These are phyloP conservation scores for Pichia cabralensis DNA, from an alignment of 805 yeast species.

Conservation along the genomic window DNA sequence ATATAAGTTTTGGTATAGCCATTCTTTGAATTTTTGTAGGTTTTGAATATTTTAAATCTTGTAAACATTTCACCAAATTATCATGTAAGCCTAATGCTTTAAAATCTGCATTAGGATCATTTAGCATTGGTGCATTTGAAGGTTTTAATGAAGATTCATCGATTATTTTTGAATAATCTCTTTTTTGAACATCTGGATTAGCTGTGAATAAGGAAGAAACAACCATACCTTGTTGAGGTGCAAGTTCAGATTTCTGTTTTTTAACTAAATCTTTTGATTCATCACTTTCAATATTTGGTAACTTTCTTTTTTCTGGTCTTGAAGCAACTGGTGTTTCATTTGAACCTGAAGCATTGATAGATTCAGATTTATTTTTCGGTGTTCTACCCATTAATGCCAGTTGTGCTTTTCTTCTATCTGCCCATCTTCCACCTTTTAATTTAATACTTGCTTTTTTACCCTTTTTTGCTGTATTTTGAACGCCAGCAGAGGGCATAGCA, in stretches of 20 bases:
- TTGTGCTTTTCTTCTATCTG: conserved; percentile 60
- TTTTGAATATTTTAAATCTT: conserved; percentile 41
- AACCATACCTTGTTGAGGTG: conserved; percentile 44
- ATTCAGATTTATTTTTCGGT: conserved; percentile 8
- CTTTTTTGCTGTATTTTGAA: conserved; percentile 11
- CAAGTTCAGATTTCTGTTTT: conserved; percentile 12
- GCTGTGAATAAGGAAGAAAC: conserved; percentile 82
- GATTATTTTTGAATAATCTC: conserved; percentile 25
- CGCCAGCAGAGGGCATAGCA: conserved; percentile 25
- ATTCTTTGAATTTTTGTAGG: conserved; percentile 87
- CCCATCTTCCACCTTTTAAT: conserved; percentile 73
- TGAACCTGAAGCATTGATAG: conserved; percentile 4
- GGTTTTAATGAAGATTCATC: conserved; percentile 32
- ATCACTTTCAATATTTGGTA: not conserved
- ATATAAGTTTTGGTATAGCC: conserved; percentile 55
- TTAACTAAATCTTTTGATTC: conserved; percentile 1
- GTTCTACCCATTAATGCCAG: conserved; percentile 38
- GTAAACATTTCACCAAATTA: conserved; percentile 42
- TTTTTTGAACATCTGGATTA: conserved; percentile 41
- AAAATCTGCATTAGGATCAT: conserved; percentile 48
- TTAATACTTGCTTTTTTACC: conserved; percentile 18
- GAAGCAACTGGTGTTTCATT: conserved; percentile 9
- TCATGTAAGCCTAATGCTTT: conserved; percentile 59
- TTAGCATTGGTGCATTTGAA: conserved; percentile 81
- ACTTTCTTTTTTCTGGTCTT: conserved; percentile 3